Evolutionary conservation across 106 monocot genomes (phyloP).

Genomic region (Dioscorea zingiberensis): DNA sequence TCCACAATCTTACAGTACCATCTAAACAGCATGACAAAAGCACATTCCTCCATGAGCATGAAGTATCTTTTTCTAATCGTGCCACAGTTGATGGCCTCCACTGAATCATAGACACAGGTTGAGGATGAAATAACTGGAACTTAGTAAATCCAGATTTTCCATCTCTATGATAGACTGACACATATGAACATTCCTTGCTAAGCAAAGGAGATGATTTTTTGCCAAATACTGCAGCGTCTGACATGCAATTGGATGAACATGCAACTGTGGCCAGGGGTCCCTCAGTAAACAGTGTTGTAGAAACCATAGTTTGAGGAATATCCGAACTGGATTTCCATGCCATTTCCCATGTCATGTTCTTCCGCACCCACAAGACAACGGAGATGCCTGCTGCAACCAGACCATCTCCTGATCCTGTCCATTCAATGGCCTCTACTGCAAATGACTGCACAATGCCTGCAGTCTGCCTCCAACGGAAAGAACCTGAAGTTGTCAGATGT

Average conservation of each 20-base stretch:
- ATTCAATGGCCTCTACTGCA: constrained; percentile 53
- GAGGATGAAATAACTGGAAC: constrained; percentile 62
- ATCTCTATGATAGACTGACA: constrained; percentile 56
- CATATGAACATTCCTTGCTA: constrained; percentile 23
- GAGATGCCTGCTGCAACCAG: constrained; percentile 56
- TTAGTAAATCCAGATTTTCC: constrained; percentile 32
- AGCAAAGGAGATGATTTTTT: constrained; percentile 7
- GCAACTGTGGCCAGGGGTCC: constrained; percentile 67
- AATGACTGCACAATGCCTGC: constrained; percentile 49
- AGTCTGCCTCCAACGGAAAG: constrained; percentile 63
- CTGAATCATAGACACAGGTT: constrained; percentile 70
- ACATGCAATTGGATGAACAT: not conserved
- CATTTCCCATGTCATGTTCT: constrained; percentile 52
- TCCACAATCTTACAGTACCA: constrained; percentile 88
- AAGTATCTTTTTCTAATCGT: constrained; percentile 23
- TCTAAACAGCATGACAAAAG: constrained; percentile 86
- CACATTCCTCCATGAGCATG: constrained; percentile 39
- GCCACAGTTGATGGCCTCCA: constrained; percentile 62
- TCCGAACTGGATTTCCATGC: constrained; percentile 49
- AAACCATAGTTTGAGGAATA: constrained; percentile 63
- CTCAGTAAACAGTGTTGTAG: constrained; percentile 59
- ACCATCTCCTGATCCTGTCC: constrained; percentile 89
- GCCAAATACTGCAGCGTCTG: not conserved
- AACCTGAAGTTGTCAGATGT: constrained; percentile 36
- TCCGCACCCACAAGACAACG: constrained; percentile 58